phyloP scores from a whole-genome alignment of 148 eudicot genomes.

The Nepenthes mirabilis region DNA sequence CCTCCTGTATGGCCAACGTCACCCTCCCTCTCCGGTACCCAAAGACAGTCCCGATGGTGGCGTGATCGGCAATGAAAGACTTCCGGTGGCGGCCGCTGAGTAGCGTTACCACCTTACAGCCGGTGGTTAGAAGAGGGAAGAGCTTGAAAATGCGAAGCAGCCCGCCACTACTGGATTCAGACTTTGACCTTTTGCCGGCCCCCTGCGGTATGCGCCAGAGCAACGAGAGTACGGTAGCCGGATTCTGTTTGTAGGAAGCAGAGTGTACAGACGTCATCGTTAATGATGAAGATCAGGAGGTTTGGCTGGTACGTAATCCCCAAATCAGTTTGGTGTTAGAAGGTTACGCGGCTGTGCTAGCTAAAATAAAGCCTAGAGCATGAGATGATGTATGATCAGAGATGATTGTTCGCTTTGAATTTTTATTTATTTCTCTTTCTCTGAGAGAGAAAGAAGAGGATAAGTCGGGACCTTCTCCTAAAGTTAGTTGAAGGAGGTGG shows the following conservation, averaged over 20 bases:
- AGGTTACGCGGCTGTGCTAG: no score
- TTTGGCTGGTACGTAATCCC: no score
- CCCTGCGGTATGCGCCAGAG: slow-evolving; percentile 7
- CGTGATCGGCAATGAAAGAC: slow-evolving; percentile 45
- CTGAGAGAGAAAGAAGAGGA: no score
- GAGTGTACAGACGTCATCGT: slow-evolving; percentile 8
- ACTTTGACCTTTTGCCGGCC: not conserved
- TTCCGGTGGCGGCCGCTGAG: slow-evolving; percentile 41
- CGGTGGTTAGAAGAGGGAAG: slow-evolving; percentile 67
- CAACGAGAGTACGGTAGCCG: slow-evolving; percentile 20
- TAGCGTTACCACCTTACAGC: slow-evolving; percentile 73
- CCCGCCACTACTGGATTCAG: slow-evolving; percentile 14
- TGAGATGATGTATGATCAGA: no score
- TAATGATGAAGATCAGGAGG: not conserved
- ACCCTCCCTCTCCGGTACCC: slow-evolving; percentile 60
- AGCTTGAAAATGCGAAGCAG: slow-evolving; percentile 54
- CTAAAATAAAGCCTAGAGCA: no score
- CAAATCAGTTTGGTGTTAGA: no score
- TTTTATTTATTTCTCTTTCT: no score
- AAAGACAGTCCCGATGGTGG: slow-evolving; percentile 75
- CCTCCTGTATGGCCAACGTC: slow-evolving; percentile 60
- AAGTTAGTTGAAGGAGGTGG: no score
- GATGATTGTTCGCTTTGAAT: no score
- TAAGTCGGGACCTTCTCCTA: no score
- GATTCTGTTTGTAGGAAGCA: slow-evolving; percentile 26